Conservation (phyloP, 495 filamentous ascomycete genomes). For the Massariosphaeria phaeospora region DNA sequence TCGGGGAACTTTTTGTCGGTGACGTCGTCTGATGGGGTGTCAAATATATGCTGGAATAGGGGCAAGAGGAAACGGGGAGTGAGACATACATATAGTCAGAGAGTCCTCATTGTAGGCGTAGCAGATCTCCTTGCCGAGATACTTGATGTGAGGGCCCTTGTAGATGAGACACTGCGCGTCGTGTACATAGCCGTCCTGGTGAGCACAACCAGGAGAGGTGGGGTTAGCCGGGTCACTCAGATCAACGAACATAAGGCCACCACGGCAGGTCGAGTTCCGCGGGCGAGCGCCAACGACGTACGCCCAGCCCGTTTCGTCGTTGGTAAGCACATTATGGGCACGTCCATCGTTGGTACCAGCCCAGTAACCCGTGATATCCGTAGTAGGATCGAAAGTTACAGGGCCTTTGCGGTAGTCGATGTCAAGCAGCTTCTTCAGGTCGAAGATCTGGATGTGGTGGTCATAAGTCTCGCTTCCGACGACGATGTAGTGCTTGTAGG, state of each 20-base stretch:
- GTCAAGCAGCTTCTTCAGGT: slow-evolving; percentile 36
- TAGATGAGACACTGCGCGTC: slow-evolving; percentile 59
- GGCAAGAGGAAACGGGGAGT: not conserved
- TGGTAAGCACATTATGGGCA: slow-evolving; percentile 37
- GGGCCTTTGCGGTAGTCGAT: slow-evolving; percentile 28
- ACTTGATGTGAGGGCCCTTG: slow-evolving; percentile 52
- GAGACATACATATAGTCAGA: slow-evolving; percentile 35
- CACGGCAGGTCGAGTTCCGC: slow-evolving; percentile 44
- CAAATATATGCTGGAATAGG: not conserved
- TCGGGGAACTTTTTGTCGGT: slow-evolving; percentile 48
- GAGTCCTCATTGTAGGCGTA: slow-evolving; percentile 55
- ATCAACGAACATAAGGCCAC: slow-evolving; percentile 55
- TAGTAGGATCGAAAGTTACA: slow-evolving; percentile 37
- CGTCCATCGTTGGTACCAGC: slow-evolving; percentile 44
- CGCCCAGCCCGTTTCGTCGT: slow-evolving; percentile 48
- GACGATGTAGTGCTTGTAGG: slow-evolving; percentile 22
- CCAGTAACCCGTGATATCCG: slow-evolving; percentile 36
- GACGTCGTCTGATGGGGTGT: slow-evolving; percentile 43
- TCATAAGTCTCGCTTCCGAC: slow-evolving; percentile 27
- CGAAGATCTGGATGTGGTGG: slow-evolving; percentile 38
- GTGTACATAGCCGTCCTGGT: slow-evolving; percentile 55
- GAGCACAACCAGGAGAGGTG: slow-evolving; percentile 49
- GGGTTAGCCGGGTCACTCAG: slow-evolving; percentile 42
- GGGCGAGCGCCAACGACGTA: slow-evolving; percentile 50
- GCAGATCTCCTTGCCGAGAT: slow-evolving; percentile 53